These are phyloP conservation scores for Ruellia speciosa DNA, from an alignment of 305 asterid species.

Conservation along the genomic window DNA sequence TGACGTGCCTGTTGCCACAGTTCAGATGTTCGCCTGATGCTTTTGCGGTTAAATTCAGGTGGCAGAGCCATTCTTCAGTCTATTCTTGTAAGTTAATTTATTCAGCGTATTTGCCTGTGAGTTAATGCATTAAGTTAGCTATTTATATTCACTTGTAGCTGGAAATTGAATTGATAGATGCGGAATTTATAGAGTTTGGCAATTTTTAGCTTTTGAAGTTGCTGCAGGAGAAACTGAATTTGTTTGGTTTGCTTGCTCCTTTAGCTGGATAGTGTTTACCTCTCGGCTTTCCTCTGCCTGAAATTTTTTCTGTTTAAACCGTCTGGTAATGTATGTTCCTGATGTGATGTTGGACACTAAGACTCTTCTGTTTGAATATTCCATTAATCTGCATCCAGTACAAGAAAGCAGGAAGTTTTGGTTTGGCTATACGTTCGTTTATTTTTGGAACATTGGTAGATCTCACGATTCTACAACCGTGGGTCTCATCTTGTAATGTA, in stretches of 20 bases:
- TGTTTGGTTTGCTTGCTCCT: too few species aligned
- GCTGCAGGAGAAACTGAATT: neutral
- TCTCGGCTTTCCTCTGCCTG: too few species aligned
- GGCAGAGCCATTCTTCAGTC: conserved; percentile 35
- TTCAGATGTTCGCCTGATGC: conserved; percentile 89
- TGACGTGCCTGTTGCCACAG: conserved; percentile 91
- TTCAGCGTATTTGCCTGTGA: conserved; percentile 2
- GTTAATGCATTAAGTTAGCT: neutral
- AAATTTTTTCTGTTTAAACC: too few species aligned
- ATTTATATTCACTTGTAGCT: neutral
- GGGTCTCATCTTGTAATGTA: neutral
- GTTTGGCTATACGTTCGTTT: too few species aligned
- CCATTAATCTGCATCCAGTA: too few species aligned
- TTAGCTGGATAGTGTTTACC: too few species aligned
- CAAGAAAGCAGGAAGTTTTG: too few species aligned
- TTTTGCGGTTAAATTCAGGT: conserved; percentile 55
- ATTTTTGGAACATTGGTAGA: too few species aligned
- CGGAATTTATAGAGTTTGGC: neutral
- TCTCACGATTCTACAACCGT: too few species aligned
- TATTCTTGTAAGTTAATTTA: conserved; percentile 37
- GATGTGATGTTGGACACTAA: too few species aligned
- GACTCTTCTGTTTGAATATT: too few species aligned
- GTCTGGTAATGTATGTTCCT: too few species aligned
- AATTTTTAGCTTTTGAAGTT: neutral
- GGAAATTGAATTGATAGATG: neutral